These are phyloP conservation scores for Cystobasidium sp. DNA, from an alignment of 1,284 basidiomycete species.

Conservation along the genomic window DNA sequence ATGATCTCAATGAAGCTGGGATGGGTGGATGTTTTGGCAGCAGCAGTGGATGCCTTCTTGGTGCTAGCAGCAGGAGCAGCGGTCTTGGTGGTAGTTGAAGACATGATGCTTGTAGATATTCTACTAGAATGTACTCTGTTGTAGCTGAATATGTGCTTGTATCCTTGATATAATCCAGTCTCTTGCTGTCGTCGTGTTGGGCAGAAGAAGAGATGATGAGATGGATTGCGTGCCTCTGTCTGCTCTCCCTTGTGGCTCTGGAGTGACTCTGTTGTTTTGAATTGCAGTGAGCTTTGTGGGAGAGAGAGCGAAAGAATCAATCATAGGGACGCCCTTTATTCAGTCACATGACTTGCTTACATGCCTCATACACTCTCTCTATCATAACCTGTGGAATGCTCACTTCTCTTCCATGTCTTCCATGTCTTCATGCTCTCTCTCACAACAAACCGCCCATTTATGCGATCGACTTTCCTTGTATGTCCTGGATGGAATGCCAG, in stretches of 20 bases:
- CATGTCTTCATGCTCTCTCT: background rate
- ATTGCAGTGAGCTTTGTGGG: background rate
- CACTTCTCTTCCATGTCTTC: background rate
- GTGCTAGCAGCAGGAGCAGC: conserved; percentile 5
- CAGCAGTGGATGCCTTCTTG: conserved; percentile 11
- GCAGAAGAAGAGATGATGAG: no score
- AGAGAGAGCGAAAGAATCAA: background rate
- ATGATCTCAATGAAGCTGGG: conserved; percentile 38
- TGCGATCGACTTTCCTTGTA: background rate
- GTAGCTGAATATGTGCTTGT: no score
- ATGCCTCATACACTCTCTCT: background rate
- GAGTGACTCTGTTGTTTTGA: no score
- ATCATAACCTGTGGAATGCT: background rate
- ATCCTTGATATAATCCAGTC: no score
- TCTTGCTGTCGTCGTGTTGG: no score
- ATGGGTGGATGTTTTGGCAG: conserved; percentile 30
- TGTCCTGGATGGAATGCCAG: no score
- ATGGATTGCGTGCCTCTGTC: no score
- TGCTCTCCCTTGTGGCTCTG: no score
- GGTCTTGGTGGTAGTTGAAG: conserved; percentile 14
- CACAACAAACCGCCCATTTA: background rate
- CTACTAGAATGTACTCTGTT: background rate
- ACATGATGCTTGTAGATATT: conserved; percentile 2
- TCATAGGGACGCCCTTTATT: background rate
- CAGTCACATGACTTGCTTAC: conserved; percentile 8